phyloP scores from a whole-genome alignment of 495 filamentous ascomycete species.

The Aspergillus hancockii region DNA sequence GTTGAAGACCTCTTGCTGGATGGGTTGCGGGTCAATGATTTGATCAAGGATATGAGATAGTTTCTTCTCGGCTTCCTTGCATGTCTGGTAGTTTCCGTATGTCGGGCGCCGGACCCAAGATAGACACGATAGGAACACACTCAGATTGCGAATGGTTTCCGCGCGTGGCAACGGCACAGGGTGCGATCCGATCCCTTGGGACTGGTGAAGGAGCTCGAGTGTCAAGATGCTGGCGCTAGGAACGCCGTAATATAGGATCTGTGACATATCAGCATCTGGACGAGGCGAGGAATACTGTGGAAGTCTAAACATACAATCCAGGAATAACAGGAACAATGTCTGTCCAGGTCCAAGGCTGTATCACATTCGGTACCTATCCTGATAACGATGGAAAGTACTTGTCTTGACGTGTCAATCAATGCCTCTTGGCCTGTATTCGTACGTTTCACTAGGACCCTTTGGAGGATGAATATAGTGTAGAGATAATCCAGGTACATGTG shows the following conservation, averaged over 20 bases:
- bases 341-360: conserved; percentile 47
- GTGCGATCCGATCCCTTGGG: conserved; percentile 40
- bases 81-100: conserved; percentile 55
- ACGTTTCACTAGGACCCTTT: conserved; percentile 55
- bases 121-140: conserved; percentile 60
- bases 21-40: conserved; percentile 40
- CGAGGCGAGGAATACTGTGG: not conserved
- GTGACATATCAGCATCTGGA: conserved; percentile 12
- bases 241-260: conserved; percentile 57
- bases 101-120: conserved; percentile 54
- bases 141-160: conserved; percentile 63
- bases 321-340: conserved; percentile 56
- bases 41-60: conserved; percentile 45
- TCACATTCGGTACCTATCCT: conserved; percentile 50
- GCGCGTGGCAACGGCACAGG: conserved; percentile 51
- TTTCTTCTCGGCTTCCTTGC: conserved; percentile 47
- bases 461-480: conserved; percentile 60
- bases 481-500: conserved; percentile 53
- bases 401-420: conserved; percentile 55
- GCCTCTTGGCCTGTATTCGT: conserved; percentile 49
- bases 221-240: conserved; percentile 60
- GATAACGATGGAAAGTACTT: conserved; percentile 49
- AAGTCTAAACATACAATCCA: conserved; percentile 53
- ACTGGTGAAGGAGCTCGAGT: conserved; percentile 61
- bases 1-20: conserved; percentile 30